These are phyloP conservation scores for Ophiostoma fasciatum DNA, from an alignment of 2,329 filamentous ascomycete genomes.

Conservation along the genomic window DNA sequence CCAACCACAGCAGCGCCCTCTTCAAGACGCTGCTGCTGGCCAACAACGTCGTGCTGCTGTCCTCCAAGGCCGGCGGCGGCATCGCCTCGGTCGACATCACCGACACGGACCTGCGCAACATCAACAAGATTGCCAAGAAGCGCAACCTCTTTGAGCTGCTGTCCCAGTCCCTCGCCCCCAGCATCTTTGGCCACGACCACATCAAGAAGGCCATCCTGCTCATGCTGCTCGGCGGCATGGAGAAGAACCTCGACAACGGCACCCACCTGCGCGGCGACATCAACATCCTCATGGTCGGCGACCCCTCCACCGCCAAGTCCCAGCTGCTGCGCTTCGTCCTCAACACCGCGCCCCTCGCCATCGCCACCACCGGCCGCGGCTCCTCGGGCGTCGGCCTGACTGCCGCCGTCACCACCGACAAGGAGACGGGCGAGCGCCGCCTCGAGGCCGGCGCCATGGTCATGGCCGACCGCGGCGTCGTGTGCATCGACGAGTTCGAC, in stretches of 20 bases:
- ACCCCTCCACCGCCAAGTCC: constrained; percentile 97
- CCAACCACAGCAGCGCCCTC: constrained; percentile 74
- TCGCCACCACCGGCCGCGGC: constrained; percentile 90
- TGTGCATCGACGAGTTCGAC: constrained; percentile 98
- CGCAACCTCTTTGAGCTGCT: constrained; percentile 85
- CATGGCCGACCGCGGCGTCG: constrained; percentile 87
- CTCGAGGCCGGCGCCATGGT: constrained; percentile 98
- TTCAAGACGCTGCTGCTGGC: constrained; percentile 91
- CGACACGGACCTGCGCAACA: constrained; percentile 93
- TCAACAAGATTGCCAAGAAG: constrained; percentile 94
- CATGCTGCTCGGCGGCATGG: constrained; percentile 88
- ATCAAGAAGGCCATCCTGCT: constrained; percentile 96
- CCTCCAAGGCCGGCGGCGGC: constrained; percentile 89
- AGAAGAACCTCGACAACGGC: constrained; percentile 97
- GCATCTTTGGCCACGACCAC: constrained; percentile 92
- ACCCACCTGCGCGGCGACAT: constrained; percentile 97
- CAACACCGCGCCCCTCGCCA: constrained; percentile 90
- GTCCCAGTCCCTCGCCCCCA: constrained; percentile 86
- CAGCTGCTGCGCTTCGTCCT: constrained; percentile 91
- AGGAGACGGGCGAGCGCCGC: constrained; percentile 89
- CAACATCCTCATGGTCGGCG: constrained; percentile 98
- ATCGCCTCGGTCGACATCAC: constrained; percentile 87
- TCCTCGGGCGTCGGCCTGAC: constrained; percentile 97
- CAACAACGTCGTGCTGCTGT: constrained; percentile 88
- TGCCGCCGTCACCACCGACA: constrained; percentile 89